Base-by-base conservation (phyloP, 108 stramenopile genomes). In the Nitzschia inconspicua region DNA sequence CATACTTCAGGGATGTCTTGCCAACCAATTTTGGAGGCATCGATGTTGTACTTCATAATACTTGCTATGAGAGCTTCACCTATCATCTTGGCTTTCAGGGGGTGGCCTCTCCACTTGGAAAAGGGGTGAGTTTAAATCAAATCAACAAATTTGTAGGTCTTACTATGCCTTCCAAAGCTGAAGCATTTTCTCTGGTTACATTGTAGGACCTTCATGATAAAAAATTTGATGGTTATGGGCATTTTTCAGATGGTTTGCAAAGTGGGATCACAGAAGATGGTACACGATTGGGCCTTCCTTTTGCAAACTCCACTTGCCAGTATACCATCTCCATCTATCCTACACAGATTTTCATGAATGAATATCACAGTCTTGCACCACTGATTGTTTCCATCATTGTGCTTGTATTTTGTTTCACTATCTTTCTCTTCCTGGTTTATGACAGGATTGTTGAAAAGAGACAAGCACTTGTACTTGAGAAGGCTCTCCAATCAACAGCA, bases 321-420 rank as follows among this genome's bases (percentile, higher is more conserved):
- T 76, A 69, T 42, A 20, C 28, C 4, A 39, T 88, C 3, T 24
- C 22, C 23, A 75, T 89, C 8, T 89, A 85, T 61, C 88, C 88
- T 36, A 76, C 80, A 8, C 41, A 73, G 41, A 58, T 57, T 11
- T 76, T 89, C 36, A 65, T 68, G 18, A 46, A 68, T 28, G 47
- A n/a, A n/a, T n/a, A n/a, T n/a, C n/a, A n/a, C n/a, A n/a, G n/a
- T n/a, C n/a, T n/a, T n/a, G n/a, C n/a, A 71, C 49, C 36, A 0
- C 49, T 82, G 2, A 64, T 76, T 24, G 68, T 80, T 1, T 19
- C 40, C 14, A 64, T 63, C 0, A 61, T 72, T 5, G 62, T 69
- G 3, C 48, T 73, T 8, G 78, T 83, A 2, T 85, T 89, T 32
- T 6, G 61, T 3, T 52, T 64, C 18, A 49, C 55, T 27, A 47